These are phyloP conservation scores for Phytophthora crassamura DNA, from an alignment of 352 stramenopile genomes.

Conservation along the genomic window DNA sequence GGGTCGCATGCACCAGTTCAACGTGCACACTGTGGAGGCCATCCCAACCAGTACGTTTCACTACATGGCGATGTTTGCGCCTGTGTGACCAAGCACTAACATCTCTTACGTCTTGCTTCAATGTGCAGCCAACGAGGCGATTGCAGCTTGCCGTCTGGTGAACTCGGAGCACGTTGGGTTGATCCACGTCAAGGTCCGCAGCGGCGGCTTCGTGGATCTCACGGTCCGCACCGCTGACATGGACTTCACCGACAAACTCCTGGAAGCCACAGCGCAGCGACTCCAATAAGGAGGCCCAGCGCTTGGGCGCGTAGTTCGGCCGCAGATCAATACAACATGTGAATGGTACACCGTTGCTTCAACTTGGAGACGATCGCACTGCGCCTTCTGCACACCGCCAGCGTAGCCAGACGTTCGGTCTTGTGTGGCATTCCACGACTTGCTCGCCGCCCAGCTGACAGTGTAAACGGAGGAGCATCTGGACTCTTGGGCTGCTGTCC, in stretches of 20 bases:
- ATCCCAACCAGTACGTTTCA: constrained; percentile 84
- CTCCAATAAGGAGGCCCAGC: constrained; percentile 57
- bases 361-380: too few relatives aligned
- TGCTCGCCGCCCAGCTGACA: too few relatives aligned
- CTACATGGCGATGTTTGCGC: constrained; percentile 5
- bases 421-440: too few relatives aligned
- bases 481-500: too few relatives aligned
- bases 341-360: constrained; percentile 21
- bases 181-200: constrained; percentile 90
- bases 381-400: too few relatives aligned
- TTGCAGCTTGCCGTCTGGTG: constrained; percentile 75
- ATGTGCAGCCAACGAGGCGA: constrained; percentile 83
- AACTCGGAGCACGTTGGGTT: constrained; percentile 87
- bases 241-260: constrained; percentile 80
- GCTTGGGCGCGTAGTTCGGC: constrained; percentile 1
- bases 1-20: constrained; percentile 76
- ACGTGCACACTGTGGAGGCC: constrained; percentile 85
- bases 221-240: constrained; percentile 88
- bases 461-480: too few relatives aligned
- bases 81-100: constrained; percentile 19
- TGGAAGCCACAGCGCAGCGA: constrained; percentile 64
- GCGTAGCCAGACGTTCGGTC: too few relatives aligned
- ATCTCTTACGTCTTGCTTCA: background rate
- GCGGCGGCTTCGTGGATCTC: constrained; percentile 81
- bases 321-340: constrained; percentile 15